phyloP scores from a whole-genome alignment of 2,329 filamentous ascomycete species.

The Colletotrichum cuscutae region DNA sequence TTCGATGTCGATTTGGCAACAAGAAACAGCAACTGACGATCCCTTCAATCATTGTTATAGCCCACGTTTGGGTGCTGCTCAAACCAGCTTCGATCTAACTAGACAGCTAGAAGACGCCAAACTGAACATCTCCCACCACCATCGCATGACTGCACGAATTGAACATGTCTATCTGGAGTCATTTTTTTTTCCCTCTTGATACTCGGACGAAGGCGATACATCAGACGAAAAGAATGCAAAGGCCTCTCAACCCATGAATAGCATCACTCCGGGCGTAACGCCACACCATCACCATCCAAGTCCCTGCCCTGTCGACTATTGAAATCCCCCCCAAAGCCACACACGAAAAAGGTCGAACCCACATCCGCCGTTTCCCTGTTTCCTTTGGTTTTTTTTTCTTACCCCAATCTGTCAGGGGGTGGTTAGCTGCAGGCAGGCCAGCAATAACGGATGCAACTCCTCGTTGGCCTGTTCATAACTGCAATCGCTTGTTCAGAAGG shows the following conservation, averaged over 20 bases:
- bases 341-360: background rate
- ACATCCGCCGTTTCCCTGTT: background rate
- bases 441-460: background rate
- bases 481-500: background rate
- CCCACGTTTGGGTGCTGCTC: background rate
- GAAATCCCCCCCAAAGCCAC: background rate
- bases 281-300: background rate
- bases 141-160: background rate
- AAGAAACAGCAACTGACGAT: background rate
- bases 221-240: background rate
- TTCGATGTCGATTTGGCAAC: background rate
- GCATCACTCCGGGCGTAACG: constrained; percentile 28
- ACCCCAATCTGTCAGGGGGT: constrained; percentile 6
- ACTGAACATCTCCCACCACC: background rate
- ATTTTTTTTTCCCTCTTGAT: background rate
- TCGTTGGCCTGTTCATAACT: constrained; percentile 1
- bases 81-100: background rate
- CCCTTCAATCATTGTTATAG: background rate
- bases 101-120: background rate
- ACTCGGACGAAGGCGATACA: background rate
- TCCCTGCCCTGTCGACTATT: background rate
- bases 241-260: background rate
- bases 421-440: background rate
- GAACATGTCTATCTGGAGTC: background rate
- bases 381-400: background rate